phyloP scores from a whole-genome alignment of 805 yeast genomes.

The Starmerella bombicola region DNA sequence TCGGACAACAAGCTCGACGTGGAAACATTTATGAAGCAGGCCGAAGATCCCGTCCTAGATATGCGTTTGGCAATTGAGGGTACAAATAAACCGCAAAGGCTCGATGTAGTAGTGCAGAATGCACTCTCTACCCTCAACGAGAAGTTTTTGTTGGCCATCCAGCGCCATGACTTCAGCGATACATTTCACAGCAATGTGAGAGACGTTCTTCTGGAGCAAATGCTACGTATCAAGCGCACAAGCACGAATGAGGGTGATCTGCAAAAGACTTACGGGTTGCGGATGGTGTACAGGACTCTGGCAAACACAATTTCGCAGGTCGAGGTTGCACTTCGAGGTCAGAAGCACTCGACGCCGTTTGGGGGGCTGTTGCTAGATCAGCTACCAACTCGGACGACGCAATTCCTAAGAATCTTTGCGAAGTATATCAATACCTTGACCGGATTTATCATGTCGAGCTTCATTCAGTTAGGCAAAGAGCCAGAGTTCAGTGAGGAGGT shows the following conservation, averaged over 20 bases:
- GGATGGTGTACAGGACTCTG: constrained; percentile 9
- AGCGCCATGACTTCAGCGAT: constrained; percentile 9
- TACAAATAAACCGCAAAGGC: neutral
- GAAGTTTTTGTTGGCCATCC: constrained; percentile 8
- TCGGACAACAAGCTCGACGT: constrained; percentile 31
- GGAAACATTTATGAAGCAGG: constrained; percentile 3
- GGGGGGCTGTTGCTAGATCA: constrained; percentile 42
- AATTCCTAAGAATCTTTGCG: constrained; percentile 20
- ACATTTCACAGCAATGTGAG: constrained; percentile 12
- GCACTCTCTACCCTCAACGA: constrained; percentile 6
- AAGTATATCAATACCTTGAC: constrained; percentile 17
- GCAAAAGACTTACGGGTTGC: constrained; percentile 11
- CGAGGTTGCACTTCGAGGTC: constrained; percentile 22
- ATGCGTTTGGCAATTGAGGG: constrained; percentile 4
- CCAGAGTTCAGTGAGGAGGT: constrained; percentile 3
- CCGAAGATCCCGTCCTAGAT: constrained; percentile 4
- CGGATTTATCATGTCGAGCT: constrained; percentile 12
- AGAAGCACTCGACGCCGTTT: constrained; percentile 18
- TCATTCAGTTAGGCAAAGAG: constrained; percentile 6
- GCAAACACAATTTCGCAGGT: constrained; percentile 12
- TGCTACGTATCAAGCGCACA: constrained; percentile 12
- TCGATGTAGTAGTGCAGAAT: neutral
- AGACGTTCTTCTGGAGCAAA: constrained; percentile 15
- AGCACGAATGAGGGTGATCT: neutral
- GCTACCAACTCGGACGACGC: constrained; percentile 16